A percentile compares a stretch with the other conserved stretches of the same genome.
These are phyloP conservation scores for Mycena pura DNA, from an alignment of 768 basidiomycete genomes.

Conservation along the genomic window DNA sequence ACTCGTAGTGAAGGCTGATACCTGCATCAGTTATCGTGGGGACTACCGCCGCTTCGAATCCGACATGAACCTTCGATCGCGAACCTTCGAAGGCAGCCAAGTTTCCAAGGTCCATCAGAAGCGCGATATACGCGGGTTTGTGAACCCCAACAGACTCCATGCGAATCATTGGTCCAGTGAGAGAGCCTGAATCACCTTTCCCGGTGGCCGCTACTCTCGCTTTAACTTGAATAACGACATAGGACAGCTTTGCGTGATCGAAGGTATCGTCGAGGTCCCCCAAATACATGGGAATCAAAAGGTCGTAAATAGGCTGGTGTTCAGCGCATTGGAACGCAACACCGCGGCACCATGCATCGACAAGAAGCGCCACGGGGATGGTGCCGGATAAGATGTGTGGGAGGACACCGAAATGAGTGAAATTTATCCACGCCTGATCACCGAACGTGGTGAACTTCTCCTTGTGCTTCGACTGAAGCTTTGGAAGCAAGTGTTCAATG, in stretches of 20 bases:
- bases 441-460: too few species aligned
- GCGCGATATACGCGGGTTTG: background rate
- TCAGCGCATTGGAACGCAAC: background rate
- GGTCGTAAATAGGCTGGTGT: background rate
- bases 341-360: background rate
- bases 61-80: background rate
- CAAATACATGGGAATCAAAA: background rate
- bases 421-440: background rate
- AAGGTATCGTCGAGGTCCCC: background rate
- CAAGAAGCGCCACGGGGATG: background rate
- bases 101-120: background rate
- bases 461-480: background rate
- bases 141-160: background rate
- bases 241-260: background rate
- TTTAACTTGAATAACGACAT: background rate
- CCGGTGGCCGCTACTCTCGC: background rate
- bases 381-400: background rate
- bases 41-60: background rate
- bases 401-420: background rate
- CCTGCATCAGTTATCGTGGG: background rate
- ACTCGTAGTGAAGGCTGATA: background rate
- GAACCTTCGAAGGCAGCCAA: background rate
- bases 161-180: background rate
- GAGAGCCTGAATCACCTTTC: background rate
- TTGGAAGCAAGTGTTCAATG: background rate